Evolutionary conservation across 2,329 filamentous ascomycete species (phyloP), one percentile per base, ranked within the genome.

Genomic region (Botrytis hyacinthi): DNA sequence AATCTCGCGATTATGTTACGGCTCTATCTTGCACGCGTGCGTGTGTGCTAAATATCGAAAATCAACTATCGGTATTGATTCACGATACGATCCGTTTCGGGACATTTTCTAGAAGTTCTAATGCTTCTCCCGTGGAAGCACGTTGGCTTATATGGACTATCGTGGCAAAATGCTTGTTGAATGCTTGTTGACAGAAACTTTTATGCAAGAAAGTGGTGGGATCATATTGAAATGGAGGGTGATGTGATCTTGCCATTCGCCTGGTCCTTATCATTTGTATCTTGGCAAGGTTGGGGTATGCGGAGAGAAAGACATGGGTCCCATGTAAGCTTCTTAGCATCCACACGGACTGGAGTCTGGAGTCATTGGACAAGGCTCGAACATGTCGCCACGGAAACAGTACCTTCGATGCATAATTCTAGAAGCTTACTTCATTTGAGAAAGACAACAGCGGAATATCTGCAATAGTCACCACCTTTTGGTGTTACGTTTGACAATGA

Each of bases 321-420:
- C 63, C 63, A 9, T 37, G 44, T 37, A 60, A 5, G 14, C 5
- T 20, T 60, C 10, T 14, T 10, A 46, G 40, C 20, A 44, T 32
- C 61, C 61, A 44, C 16, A 32, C 26, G 29, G 10, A 22, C 35
- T 12, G 44, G 18, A 46, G 44, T 46, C 35, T 12, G 44, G 18
- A 46, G 44, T 46, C 18, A 46, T 20, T 46, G 20, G 51, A 57
- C 51, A 29, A 54, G 51, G 51, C 51, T 57, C n/a, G 51, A 57
- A 22, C 29, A 51, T 71, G 26, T 71, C 35, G 59, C 70, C 60
- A 71, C 44, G n/a, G 32, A 65, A 66, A 71, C 44, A 12, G 16
- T 26, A 35, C 26, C n/a, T 72, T 68, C 62, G 61, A 37, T 51
- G 48, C 61, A 72, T 60, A 20, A 7, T 72, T 72, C 70, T 12